Percentiles rank a stretch among this genome's conserved stretches.
Conservation (phyloP, 176 grass and related monocot genomes). For the Alopecurus myosuroides region DNA sequence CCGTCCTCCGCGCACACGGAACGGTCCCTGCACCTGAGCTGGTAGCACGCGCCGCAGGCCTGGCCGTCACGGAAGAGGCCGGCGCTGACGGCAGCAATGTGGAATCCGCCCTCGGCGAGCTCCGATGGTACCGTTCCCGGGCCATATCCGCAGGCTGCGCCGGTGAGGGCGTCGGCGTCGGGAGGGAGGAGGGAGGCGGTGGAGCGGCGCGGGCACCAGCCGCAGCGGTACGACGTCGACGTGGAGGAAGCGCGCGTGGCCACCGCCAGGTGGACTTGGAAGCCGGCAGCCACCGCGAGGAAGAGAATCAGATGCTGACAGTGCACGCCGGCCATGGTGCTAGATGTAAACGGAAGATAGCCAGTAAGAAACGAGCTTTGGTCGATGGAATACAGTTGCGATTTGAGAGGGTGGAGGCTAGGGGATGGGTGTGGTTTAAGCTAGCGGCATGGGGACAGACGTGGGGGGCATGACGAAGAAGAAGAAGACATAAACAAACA, state of each 20-base stretch:
- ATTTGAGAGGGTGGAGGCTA: no score
- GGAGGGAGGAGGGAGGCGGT: conserved; percentile 33
- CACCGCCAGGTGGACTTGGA: not conserved
- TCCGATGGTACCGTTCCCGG: not conserved
- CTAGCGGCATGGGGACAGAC: no score
- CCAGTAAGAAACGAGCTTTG: no score
- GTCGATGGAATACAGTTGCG: no score
- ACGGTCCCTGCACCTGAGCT: conserved; percentile 47
- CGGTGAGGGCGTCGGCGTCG: not conserved
- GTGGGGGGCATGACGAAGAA: no score
- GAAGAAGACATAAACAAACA: no score
- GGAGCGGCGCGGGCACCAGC: conserved; percentile 46
- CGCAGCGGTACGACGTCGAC: not conserved
- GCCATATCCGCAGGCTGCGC: conserved; percentile 36
- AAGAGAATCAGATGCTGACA: not conserved
- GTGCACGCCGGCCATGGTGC: not conserved
- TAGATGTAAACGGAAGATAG: not conserved
- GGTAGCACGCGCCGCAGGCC: conserved; percentile 52
- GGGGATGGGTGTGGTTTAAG: no score
- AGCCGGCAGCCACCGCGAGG: not conserved
- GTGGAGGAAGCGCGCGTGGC: not conserved
- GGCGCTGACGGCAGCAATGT: conserved; percentile 20
- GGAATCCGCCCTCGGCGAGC: not conserved
- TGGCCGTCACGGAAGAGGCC: conserved; percentile 28
- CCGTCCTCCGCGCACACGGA: conserved; percentile 35